Evolutionary conservation across 2,329 filamentous ascomycete genomes (phyloP).

Genomic region (Grosmannia huntii): DNA sequence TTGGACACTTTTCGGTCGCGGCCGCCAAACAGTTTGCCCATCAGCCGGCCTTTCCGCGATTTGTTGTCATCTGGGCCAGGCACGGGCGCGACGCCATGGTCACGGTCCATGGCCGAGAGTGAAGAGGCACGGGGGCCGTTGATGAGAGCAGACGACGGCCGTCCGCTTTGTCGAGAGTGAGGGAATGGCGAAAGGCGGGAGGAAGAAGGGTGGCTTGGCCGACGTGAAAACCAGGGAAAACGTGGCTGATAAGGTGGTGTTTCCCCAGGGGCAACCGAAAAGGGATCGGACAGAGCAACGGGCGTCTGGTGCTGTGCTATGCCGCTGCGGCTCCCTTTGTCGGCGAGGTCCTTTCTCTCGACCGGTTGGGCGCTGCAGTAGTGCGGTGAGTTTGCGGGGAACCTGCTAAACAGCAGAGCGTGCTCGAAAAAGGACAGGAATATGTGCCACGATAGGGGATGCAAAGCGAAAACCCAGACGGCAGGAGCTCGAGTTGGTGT

Average conservation of each 20-base stretch:
- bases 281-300: neutral
- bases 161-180: neutral
- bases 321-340: neutral
- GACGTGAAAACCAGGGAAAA: too few species aligned
- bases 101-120: constrained; percentile 8
- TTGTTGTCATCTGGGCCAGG: constrained; percentile 6
- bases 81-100: constrained; percentile 4
- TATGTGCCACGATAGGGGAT: neutral
- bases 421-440: neutral
- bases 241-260: too few species aligned
- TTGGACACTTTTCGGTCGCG: constrained; percentile 23
- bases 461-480: neutral
- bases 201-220: too few species aligned
- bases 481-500: neutral
- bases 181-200: neutral
- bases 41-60: constrained; percentile 41
- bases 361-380: neutral
- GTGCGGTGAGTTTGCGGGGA: neutral
- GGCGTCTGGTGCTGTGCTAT: too few species aligned
- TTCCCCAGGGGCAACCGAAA: neutral
- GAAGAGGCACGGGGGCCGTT: neutral
- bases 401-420: neutral
- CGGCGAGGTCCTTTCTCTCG: neutral
- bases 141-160: neutral
- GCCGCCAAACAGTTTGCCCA: constrained; percentile 48